Percentiles rank a stretch among this genome's conserved stretches.
Conservation (phyloP, 345 rosid genomes). For the Syzygium aromaticum region DNA sequence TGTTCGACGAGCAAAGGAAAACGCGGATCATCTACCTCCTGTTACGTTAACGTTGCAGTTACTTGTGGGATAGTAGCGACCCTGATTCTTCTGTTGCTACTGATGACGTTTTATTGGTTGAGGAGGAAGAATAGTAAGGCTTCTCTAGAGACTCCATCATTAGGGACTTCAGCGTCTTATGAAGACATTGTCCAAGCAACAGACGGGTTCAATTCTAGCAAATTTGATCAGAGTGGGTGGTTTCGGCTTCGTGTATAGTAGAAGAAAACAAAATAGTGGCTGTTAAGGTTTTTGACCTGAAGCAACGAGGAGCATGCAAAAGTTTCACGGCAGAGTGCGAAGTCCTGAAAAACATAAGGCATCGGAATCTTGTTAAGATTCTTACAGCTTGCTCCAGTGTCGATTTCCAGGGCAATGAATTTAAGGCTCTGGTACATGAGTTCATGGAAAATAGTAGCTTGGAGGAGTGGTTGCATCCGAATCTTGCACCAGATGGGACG, state of each 20-base stretch:
- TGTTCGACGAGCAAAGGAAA: background rate
- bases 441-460: conserved; percentile 12
- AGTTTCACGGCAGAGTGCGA: conserved; percentile 13
- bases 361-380: conserved; percentile 8
- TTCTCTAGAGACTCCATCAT: background rate
- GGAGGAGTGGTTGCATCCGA: conserved; percentile 13
- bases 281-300: conserved; percentile 7
- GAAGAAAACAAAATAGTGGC: background rate
- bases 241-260: conserved; percentile 7
- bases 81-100: background rate
- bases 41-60: background rate
- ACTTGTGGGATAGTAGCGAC: background rate
- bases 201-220: background rate
- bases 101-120: background rate
- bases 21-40: background rate
- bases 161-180: background rate
- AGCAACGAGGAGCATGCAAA: conserved; percentile 1
- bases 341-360: conserved; percentile 4
- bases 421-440: conserved; percentile 14
- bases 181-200: background rate
- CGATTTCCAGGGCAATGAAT: conserved; percentile 2
- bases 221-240: background rate
- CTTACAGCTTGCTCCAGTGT: conserved; percentile 4
- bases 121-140: background rate
- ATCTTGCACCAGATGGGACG: background rate